Percentiles rank a stretch among this genome's conserved stretches.
phyloP scores from a whole-genome alignment of 768 basidiomycete genomes.

The Strobilomyces echinocephalus region DNA sequence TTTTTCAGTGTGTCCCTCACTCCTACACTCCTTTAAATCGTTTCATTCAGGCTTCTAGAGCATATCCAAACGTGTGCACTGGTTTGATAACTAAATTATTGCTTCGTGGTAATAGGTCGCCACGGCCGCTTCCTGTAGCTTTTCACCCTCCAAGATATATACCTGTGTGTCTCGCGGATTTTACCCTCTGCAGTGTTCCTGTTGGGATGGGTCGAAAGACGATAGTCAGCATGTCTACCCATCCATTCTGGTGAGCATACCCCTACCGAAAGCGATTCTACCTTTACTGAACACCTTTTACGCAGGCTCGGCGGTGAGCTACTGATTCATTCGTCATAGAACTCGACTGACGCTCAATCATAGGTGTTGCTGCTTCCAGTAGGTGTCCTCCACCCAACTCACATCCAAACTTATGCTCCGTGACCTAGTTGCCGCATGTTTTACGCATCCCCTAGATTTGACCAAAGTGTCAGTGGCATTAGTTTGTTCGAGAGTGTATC shows the following conservation, averaged over 20 bases:
- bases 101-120: conserved; percentile 3
- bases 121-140: conserved; percentile 15
- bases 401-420: conserved; percentile 1
- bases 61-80: not conserved
- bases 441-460: conserved; percentile 79
- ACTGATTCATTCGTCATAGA: not conserved
- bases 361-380: conserved; percentile 65
- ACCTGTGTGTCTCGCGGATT: conserved; percentile 5
- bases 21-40: not conserved
- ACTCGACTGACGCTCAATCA: conserved; percentile 10
- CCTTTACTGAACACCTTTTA: conserved; percentile 2
- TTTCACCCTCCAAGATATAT: conserved; percentile 9
- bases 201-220: conserved; percentile 4
- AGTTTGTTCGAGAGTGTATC: not conserved
- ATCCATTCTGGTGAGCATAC: conserved; percentile 31
- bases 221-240: conserved; percentile 21
- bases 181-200: not conserved
- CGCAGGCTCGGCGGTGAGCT: conserved; percentile 58
- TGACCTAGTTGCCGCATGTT: conserved; percentile 66
- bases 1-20: not conserved
- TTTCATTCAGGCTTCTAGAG: conserved; percentile 3
- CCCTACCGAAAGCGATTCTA: too few relatives aligned
- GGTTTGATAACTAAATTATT: not conserved
- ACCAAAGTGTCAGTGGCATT: conserved; percentile 67
- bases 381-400: conserved; percentile 21